A percentile compares a stretch with the other conserved stretches of the same genome.
These are phyloP conservation scores for Rhodotorula mucilaginosa DNA, from an alignment of 1,284 basidiomycete species.

Conservation along the genomic window DNA sequence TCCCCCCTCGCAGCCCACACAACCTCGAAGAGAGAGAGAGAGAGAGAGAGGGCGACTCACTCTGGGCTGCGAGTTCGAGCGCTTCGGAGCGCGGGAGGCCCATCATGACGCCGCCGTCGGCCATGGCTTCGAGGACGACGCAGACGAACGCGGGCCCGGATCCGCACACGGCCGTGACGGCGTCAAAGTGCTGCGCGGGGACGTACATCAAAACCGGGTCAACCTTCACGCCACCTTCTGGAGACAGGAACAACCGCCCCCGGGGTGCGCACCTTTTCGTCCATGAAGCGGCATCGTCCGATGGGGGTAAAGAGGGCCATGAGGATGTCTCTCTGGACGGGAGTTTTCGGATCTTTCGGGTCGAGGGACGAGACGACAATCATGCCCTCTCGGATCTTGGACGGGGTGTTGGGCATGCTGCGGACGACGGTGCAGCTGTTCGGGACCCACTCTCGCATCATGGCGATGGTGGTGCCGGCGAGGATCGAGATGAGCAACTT, in stretches of 20 bases:
- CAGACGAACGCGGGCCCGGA: slow-evolving; percentile 96
- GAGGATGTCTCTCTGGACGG: slow-evolving; percentile 71
- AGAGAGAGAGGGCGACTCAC: slow-evolving; percentile 54
- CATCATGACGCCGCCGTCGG: slow-evolving; percentile 99
- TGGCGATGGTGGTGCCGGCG: slow-evolving; percentile 85
- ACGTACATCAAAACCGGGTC: not conserved
- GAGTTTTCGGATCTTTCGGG: slow-evolving; percentile 52
- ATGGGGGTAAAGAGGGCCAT: slow-evolving; percentile 92
- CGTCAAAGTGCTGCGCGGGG: slow-evolving; percentile 73
- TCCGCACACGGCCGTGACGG: slow-evolving; percentile 92
- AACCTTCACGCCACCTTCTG: too few species aligned
- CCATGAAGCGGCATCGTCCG: slow-evolving; percentile 86
- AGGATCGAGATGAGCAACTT: slow-evolving; percentile 96
- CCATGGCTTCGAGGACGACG: slow-evolving; percentile 97
- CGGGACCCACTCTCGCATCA: slow-evolving; percentile 72
- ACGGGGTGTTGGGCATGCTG: slow-evolving; percentile 94
- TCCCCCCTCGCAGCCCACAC: too few species aligned
- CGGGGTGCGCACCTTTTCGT: slow-evolving; percentile 63
- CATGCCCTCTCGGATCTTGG: slow-evolving; percentile 94
- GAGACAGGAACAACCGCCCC: too few species aligned
- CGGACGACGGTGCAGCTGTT: slow-evolving; percentile 80
- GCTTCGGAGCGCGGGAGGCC: slow-evolving; percentile 91
- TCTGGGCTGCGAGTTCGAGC: slow-evolving; percentile 91
- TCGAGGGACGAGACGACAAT: slow-evolving; percentile 78
- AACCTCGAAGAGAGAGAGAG: too few species aligned